Evolutionary conservation across 2,329 filamentous ascomycete genomes (phyloP).

Genomic region (Penicillium sp.): DNA sequence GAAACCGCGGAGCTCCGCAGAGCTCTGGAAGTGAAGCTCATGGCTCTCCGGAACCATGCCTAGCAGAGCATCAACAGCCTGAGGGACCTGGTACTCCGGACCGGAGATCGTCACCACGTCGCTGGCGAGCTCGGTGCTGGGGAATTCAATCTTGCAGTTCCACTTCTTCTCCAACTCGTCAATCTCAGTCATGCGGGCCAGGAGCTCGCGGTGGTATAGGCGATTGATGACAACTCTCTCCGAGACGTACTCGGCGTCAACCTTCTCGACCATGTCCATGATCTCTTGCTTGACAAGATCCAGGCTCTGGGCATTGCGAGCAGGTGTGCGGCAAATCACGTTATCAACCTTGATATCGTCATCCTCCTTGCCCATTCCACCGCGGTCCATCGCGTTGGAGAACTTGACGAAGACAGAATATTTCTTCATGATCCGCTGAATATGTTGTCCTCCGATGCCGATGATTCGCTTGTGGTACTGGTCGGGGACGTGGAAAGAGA

Average conservation of each 20-base stretch:
- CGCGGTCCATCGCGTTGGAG: conserved; percentile 97
- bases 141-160: conserved; percentile 99
- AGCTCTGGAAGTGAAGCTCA: conserved; percentile 79
- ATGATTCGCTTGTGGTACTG: conserved; percentile 99
- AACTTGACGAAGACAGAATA: conserved; percentile 99
- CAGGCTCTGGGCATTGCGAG: conserved; percentile 92
- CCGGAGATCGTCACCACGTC: conserved; percentile 94
- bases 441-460: conserved; percentile 95
- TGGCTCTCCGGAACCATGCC: conserved; percentile 98
- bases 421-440: conserved; percentile 99
- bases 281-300: conserved; percentile 99
- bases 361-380: conserved; percentile 88
- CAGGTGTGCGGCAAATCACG: conserved; percentile 95
- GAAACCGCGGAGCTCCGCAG: conserved; percentile 72
- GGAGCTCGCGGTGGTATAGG: conserved; percentile 89
- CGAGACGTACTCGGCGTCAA: conserved; percentile 93
- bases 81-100: conserved; percentile 95
- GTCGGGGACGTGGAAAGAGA: conserved; percentile 97
- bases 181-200: conserved; percentile 82
- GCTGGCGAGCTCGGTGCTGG: conserved; percentile 94
- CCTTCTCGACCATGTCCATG: conserved; percentile 98
- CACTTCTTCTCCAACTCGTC: conserved; percentile 97
- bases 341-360: conserved; percentile 99
- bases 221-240: conserved; percentile 92
- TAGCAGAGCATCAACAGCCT: conserved; percentile 92